phyloP scores from a whole-genome alignment of 1,284 basidiomycete species.

The Boletus sp. region DNA sequence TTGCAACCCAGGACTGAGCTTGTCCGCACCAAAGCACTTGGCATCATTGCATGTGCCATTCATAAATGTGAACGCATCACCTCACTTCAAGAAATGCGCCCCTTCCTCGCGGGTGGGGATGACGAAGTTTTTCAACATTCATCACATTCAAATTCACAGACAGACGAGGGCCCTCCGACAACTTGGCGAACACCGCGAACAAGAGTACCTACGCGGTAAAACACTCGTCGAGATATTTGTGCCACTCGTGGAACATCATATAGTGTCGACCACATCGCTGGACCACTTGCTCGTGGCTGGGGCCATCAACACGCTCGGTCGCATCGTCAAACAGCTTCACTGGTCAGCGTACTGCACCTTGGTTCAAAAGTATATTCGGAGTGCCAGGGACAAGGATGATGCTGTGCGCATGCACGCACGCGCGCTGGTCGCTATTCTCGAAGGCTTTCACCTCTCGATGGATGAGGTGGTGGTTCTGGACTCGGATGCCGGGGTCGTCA shows the following conservation, averaged over 20 bases:
- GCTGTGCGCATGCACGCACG: conserved; percentile 88
- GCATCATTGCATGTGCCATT: conserved; percentile 81
- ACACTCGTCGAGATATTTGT: conserved; percentile 86
- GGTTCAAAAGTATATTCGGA: conserved; percentile 82
- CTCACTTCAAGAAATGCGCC: conserved; percentile 80
- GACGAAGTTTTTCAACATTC: conserved; percentile 97
- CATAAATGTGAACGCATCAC: conserved; percentile 62
- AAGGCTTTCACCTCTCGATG: conserved; percentile 93
- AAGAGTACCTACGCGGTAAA: conserved; percentile 69
- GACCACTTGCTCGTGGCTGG: conserved; percentile 95
- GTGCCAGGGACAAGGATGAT: conserved; percentile 72
- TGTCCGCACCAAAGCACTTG: conserved; percentile 89
- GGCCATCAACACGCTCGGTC: conserved; percentile 79
- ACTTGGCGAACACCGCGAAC: conserved; percentile 81
- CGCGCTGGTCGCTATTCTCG: conserved; percentile 83
- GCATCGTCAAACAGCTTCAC: conserved; percentile 70
- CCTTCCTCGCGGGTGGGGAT: conserved; percentile 87
- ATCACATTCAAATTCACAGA: conserved; percentile 94
- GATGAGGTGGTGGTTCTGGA: conserved; percentile 50
- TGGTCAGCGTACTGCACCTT: conserved; percentile 90
- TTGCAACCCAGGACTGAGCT: conserved; percentile 84
- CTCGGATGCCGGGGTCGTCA: conserved; percentile 29
- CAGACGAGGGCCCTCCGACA: conserved; percentile 87
- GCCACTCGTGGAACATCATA: conserved; percentile 86
- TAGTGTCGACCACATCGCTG: conserved; percentile 68